phyloP scores from a whole-genome alignment of 192 early-diverging fungal species.

The Podila epicladia region DNA sequence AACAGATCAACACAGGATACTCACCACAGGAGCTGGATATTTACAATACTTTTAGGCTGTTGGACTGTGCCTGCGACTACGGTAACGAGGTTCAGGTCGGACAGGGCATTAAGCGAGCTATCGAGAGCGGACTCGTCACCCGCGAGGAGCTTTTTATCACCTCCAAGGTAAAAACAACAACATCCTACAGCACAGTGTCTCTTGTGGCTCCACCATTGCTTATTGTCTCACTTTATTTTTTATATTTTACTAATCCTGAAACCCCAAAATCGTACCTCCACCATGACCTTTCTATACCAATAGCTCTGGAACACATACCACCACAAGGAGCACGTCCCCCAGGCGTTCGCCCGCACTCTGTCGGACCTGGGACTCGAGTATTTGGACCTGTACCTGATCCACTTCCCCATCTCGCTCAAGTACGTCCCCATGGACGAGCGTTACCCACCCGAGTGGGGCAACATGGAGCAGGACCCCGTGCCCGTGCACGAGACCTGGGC shows the following conservation, averaged over 20 bases:
- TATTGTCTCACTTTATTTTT: neutral
- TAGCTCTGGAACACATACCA: conserved; percentile 78
- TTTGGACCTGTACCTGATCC: conserved; percentile 78
- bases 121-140: conserved; percentile 61
- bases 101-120: conserved; percentile 59
- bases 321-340: conserved; percentile 57
- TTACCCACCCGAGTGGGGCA: conserved; percentile 62
- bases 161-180: conserved; percentile 60
- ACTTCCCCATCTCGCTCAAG: conserved; percentile 72
- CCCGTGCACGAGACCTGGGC: conserved; percentile 72
- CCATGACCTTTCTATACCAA: too few species aligned
- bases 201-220: neutral
- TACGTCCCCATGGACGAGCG: conserved; percentile 52
- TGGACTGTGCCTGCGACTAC: conserved; percentile 70
- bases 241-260: neutral
- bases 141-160: conserved; percentile 67
- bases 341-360: conserved; percentile 64
- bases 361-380: conserved; percentile 63
- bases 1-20: too few species aligned
- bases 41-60: conserved; percentile 20
- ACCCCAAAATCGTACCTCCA: neutral
- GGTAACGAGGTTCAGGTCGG: conserved; percentile 75
- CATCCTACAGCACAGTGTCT: neutral
- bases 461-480: conserved; percentile 52
- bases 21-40: neutral